These are phyloP conservation scores for Dothistroma pini DNA, from an alignment of 2,329 filamentous ascomycete species.

Conservation along the genomic window DNA sequence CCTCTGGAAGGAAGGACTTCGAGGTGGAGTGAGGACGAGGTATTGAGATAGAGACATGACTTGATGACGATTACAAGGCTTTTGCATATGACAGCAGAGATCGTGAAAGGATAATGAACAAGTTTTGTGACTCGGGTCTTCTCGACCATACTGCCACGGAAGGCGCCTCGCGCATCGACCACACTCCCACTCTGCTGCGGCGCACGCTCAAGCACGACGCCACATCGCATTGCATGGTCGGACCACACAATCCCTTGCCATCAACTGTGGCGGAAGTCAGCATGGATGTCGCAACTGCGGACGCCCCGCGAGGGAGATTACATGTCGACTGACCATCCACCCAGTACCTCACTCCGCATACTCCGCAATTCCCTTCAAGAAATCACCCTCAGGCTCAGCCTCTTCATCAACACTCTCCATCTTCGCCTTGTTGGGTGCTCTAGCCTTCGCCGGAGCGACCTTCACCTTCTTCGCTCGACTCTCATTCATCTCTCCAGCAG, in stretches of 20 bases:
- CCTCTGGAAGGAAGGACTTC: conserved; percentile 59
- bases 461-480: not conserved
- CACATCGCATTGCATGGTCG: too few species aligned
- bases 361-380: not conserved
- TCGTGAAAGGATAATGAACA: not conserved
- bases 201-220: too few species aligned
- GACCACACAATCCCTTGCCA: too few species aligned
- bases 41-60: conserved; percentile 32
- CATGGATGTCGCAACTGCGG: not conserved
- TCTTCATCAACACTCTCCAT: not conserved
- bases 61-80: not conserved
- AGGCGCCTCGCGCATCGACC: not conserved
- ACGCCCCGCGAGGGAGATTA: not conserved
- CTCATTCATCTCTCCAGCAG: not conserved
- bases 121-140: not conserved
- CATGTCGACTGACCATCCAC: not conserved
- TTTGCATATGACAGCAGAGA: not conserved
- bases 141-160: not conserved
- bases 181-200: too few species aligned
- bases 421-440: not conserved
- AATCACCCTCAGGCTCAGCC: not conserved
- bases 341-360: not conserved
- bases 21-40: conserved; percentile 33
- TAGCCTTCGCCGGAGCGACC: not conserved
- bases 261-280: not conserved